Base-by-base conservation (phyloP, 257 asterid species). In the Solanum dulcamara region DNA sequence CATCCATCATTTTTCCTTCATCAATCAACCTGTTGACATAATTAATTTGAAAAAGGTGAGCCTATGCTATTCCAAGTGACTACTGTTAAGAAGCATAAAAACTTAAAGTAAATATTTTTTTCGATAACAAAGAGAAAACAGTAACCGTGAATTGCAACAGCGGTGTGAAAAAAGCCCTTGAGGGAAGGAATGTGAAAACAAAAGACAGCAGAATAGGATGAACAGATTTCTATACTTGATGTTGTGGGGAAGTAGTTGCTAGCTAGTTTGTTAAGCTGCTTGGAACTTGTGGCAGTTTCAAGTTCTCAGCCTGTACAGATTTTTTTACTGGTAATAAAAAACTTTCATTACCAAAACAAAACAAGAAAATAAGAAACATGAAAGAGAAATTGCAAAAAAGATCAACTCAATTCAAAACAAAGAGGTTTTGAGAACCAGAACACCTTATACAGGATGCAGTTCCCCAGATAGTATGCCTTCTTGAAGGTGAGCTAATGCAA, bases 1-100 rank as follows among this genome's bases (percentile, higher is more conserved):
- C 99, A 93, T 96, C 99, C 92, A 90, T 86, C 87, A 95, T 86
- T 82, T 95, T 95, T 51, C 97, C 98, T 91, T 95, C 99, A 86
- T 93, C 98, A 84, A 93, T 95, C 91, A 94, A 90, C 89, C 99
- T 96, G 94, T 82, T 20, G 81, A 72, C 60, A 42, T 46, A 22
- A 84, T 30, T 68, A 68, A 84, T 46, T 62, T 46, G 66, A 84
- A 50, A 53, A 67, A 37, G 26, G 44, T 48, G 51, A 67, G 64
- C 64, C 55, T 50, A 50, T 35, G 44, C 60, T 48, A 14, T 68
- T 48, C 53, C 81, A 68, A 60, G 14, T 30, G 74, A 33, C 15
- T 60, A 44, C 60, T 44, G 40, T 44, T 40, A 66, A 44, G 53
- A 67, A 46, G 33, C 53, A 48, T 50, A 55, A 22, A 40, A 68